These are phyloP conservation scores for Pseudomassariella vexata DNA, from an alignment of 2,329 filamentous ascomycete genomes.

Conservation along the genomic window DNA sequence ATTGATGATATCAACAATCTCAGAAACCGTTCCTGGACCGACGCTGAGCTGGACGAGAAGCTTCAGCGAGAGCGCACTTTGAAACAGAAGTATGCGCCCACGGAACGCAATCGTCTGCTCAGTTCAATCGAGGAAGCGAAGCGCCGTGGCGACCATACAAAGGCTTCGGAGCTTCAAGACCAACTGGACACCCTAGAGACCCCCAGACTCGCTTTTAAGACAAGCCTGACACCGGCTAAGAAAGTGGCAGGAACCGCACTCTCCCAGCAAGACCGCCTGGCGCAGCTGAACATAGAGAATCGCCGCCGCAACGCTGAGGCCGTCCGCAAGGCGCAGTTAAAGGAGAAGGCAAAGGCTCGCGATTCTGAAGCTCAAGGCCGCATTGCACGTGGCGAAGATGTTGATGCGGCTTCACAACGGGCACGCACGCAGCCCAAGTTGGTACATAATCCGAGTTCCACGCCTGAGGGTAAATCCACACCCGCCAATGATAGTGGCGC, in stretches of 20 bases:
- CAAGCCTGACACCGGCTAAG: conserved; percentile 50
- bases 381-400: conserved; percentile 56
- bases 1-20: conserved; percentile 75
- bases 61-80: conserved; percentile 65
- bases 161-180: conserved; percentile 47
- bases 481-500: conserved; percentile 44
- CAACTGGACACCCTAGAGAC: conserved; percentile 58
- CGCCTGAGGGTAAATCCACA: conserved; percentile 20
- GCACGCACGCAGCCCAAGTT: conserved; percentile 59
- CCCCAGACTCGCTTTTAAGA: conserved; percentile 69
- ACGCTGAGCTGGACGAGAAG: conserved; percentile 75
- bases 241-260: conserved; percentile 43
- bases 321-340: conserved; percentile 83
- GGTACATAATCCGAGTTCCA: conserved; percentile 11
- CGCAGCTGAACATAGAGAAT: conserved; percentile 78
- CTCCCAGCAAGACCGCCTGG: conserved; percentile 74
- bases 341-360: conserved; percentile 63
- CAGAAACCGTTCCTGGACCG: conserved; percentile 75
- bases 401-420: conserved; percentile 54
- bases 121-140: conserved; percentile 63
- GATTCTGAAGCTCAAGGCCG: conserved; percentile 56
- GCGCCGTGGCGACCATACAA: conserved; percentile 55
- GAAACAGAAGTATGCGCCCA: conserved; percentile 58
- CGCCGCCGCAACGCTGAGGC: conserved; percentile 79
- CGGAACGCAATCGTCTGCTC: conserved; percentile 62